Percentiles rank a stretch among this genome's conserved stretches.
Conservation (phyloP, 768 basidiomycete genomes). For the Boletus rex-veris region DNA sequence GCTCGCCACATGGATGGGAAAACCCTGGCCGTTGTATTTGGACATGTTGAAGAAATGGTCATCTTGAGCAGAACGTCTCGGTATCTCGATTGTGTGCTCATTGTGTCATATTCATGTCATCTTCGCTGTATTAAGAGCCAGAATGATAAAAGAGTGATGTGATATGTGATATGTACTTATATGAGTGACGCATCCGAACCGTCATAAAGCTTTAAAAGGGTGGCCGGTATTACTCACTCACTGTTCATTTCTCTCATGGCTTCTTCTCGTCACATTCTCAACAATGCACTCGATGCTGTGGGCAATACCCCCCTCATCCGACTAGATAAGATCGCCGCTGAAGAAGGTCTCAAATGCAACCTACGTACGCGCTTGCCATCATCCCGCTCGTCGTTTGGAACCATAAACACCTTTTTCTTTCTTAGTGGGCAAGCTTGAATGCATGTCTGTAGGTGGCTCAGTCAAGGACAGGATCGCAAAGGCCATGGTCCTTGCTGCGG, state of each 20-base stretch:
- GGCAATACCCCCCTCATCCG: slow-evolving; percentile 91
- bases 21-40: slow-evolving; percentile 50
- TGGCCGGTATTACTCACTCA: neutral
- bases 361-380: slow-evolving; percentile 55
- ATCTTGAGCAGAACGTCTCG: too few relatives aligned
- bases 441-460: slow-evolving; percentile 85
- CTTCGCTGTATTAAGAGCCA: too few relatives aligned
- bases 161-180: neutral
- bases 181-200: too few relatives aligned
- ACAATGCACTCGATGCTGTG: slow-evolving; percentile 79
- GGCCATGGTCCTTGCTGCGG: slow-evolving; percentile 94
- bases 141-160: too few relatives aligned
- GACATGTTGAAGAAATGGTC: slow-evolving; percentile 24
- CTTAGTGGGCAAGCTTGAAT: slow-evolving; percentile 89
- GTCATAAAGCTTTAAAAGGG: too few relatives aligned
- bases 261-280: slow-evolving; percentile 49
- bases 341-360: slow-evolving; percentile 82
- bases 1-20: slow-evolving; percentile 64
- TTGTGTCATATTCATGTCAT: too few relatives aligned
- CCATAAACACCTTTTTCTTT: neutral
- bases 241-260: slow-evolving; percentile 22
- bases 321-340: slow-evolving; percentile 71
- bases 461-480: slow-evolving; percentile 97
- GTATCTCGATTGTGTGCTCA: too few relatives aligned
- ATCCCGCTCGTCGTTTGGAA: neutral